phyloP scores from a whole-genome alignment of 345 rosid genomes.

The Linum usitatissimum region DNA sequence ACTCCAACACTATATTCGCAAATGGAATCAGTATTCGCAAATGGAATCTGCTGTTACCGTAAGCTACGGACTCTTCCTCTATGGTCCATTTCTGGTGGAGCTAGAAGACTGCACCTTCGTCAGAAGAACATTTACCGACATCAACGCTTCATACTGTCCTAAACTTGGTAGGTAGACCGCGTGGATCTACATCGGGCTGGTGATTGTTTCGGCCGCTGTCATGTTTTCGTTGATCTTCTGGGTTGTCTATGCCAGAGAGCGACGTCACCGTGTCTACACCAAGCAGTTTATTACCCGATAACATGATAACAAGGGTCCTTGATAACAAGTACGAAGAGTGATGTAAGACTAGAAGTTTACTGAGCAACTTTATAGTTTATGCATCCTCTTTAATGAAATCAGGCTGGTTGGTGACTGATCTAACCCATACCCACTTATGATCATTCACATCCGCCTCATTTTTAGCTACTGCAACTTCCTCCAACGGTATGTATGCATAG shows the following conservation, averaged over 20 bases:
- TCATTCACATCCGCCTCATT: conserved; percentile 53
- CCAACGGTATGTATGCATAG: conserved; percentile 73
- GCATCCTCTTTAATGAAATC: conserved; percentile 33
- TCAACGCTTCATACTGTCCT: conserved; percentile 48
- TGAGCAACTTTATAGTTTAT: too few relatives aligned
- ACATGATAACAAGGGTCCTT: too few relatives aligned
- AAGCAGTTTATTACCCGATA: conserved; percentile 23
- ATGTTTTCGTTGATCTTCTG: conserved; percentile 90
- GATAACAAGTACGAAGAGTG: too few relatives aligned
- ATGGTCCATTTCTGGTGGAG: conserved; percentile 73
- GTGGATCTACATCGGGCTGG: conserved; percentile 77
- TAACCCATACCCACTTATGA: conserved; percentile 93
- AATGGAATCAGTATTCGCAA: conserved; percentile 36
- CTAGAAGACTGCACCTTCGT: conserved; percentile 70
- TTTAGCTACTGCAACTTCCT: conserved; percentile 57
- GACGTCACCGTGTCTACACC: conserved; percentile 71
- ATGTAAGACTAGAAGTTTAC: too few relatives aligned
- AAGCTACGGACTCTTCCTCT: conserved; percentile 59
- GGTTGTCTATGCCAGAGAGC: conserved; percentile 78
- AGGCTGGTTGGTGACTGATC: conserved; percentile 76
- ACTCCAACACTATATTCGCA: conserved; percentile 46
- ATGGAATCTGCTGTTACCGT: conserved; percentile 63
- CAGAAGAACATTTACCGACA: conserved; percentile 56
- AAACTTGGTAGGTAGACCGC: conserved; percentile 39
- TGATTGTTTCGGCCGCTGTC: conserved; percentile 66